Evolutionary conservation across 768 basidiomycete species (phyloP).

Genomic region (Psilocybe azurescens): DNA sequence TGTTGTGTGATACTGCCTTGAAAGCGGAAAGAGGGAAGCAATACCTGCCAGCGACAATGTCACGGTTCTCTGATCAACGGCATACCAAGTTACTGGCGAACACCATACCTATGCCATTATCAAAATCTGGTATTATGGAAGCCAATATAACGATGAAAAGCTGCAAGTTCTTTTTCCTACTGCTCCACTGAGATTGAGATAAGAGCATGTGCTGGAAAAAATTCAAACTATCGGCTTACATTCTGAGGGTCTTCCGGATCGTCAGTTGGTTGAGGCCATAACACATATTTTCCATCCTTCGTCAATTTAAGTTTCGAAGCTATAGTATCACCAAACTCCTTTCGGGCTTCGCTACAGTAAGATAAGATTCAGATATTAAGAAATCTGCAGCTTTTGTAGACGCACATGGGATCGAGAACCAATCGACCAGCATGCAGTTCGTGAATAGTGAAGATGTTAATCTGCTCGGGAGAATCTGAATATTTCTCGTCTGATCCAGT

Average conservation of each 20-base stretch:
- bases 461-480: conserved; percentile 6
- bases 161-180: conserved; percentile 56
- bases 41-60: conserved; percentile 46
- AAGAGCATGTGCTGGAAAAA: neutral
- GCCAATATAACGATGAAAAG: conserved; percentile 67
- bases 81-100: neutral
- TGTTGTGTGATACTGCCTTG: conserved; percentile 57
- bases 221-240: conserved; percentile 2
- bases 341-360: conserved; percentile 58
- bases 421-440: conserved; percentile 62
- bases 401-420: conserved; percentile 32
- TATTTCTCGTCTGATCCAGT: neutral
- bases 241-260: conserved; percentile 71
- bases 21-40: conserved; percentile 64
- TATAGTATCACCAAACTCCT: conserved; percentile 62
- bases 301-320: conserved; percentile 63
- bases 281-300: conserved; percentile 58
- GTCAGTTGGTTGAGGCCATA: conserved; percentile 75
- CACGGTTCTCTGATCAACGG: neutral
- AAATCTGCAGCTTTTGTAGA: neutral
- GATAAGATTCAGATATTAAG: neutral
- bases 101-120: conserved; percentile 60
- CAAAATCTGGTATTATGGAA: conserved; percentile 70
- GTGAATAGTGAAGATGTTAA: conserved; percentile 50
- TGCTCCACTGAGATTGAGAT: conserved; percentile 43